These are phyloP conservation scores for Beauveria bassiana DNA, from an alignment of 2,329 filamentous ascomycete genomes.

Conservation along the genomic window DNA sequence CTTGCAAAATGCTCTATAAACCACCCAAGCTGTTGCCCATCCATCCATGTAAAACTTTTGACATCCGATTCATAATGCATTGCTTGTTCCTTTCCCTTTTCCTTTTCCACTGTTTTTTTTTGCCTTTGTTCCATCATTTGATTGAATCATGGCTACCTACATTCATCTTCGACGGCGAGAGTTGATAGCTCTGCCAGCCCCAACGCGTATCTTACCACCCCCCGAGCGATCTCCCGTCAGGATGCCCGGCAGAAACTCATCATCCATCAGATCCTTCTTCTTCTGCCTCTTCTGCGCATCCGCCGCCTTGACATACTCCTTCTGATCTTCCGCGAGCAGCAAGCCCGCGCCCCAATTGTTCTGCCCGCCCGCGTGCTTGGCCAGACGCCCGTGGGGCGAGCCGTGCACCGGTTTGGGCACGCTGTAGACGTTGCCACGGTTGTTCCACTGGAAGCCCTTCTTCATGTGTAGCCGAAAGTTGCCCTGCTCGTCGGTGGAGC, in stretches of 20 bases:
- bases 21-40: not conserved
- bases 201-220: slow-evolving; percentile 66
- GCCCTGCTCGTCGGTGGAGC: slow-evolving; percentile 73
- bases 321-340: slow-evolving; percentile 90
- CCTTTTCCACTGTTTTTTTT: not conserved
- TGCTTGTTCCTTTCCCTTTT: not conserved
- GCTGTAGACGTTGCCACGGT: slow-evolving; percentile 82
- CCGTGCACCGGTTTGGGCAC: slow-evolving; percentile 86
- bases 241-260: slow-evolving; percentile 82
- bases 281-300: slow-evolving; percentile 58
- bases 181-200: slow-evolving; percentile 82
- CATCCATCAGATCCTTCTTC: slow-evolving; percentile 84
- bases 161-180: slow-evolving; percentile 44
- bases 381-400: slow-evolving; percentile 66
- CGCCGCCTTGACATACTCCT: slow-evolving; percentile 68
- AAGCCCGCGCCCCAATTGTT: slow-evolving; percentile 78
- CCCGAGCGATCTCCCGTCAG: slow-evolving; percentile 67
- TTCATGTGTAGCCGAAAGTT: slow-evolving; percentile 82
- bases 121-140: not conserved
- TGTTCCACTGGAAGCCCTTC: slow-evolving; percentile 95
- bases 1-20: slow-evolving; percentile 3
- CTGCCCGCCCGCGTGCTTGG: slow-evolving; percentile 66
- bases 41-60: not conserved
- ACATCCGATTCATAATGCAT: not conserved
- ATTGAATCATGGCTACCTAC: not conserved